Evolutionary conservation across 768 basidiomycete genomes (phyloP).

Genomic region (Podaxis sp.): DNA sequence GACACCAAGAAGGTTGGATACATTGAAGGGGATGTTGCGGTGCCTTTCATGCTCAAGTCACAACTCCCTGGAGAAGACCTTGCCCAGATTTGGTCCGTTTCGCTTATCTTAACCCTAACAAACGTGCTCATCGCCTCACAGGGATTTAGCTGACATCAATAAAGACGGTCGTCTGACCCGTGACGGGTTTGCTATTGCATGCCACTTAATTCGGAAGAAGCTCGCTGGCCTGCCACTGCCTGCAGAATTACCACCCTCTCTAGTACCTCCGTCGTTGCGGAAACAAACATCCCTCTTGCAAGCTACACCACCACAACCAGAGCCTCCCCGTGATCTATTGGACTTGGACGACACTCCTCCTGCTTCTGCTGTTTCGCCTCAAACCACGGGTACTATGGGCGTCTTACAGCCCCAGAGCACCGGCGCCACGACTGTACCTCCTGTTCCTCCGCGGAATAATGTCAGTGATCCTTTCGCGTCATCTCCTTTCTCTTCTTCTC

Average conservation of each 20-base stretch:
- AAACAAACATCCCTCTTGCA: conserved; percentile 31
- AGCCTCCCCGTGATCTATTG: conserved; percentile 42
- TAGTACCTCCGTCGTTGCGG: conserved; percentile 84
- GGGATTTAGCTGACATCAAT: conserved; percentile 92
- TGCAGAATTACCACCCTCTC: conserved; percentile 55
- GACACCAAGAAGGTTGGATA: conserved; percentile 72
- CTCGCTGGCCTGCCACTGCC: conserved; percentile 78
- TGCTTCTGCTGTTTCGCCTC: conserved; percentile 37
- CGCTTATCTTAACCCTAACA: not conserved
- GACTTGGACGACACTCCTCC: conserved; percentile 55
- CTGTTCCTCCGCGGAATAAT: conserved; percentile 22
- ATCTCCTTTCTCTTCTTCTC: conserved; percentile 20
- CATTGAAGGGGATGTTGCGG: conserved; percentile 91
- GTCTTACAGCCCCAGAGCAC: conserved; percentile 28
- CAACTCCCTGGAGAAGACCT: conserved; percentile 76
- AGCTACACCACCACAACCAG: conserved; percentile 38
- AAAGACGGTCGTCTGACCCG: conserved; percentile 82
- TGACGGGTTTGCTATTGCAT: conserved; percentile 93
- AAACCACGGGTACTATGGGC: conserved; percentile 30
- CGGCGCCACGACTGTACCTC: conserved; percentile 17
- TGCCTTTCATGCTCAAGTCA: conserved; percentile 93
- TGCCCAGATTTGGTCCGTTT: conserved; percentile 85
- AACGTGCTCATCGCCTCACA: conserved; percentile 24
- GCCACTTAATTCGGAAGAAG: conserved; percentile 88
- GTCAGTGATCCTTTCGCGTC: conserved; percentile 44